These are phyloP conservation scores for Pichia sp. DNA, from an alignment of 1,139 yeast genomes.

Conservation along the genomic window DNA sequence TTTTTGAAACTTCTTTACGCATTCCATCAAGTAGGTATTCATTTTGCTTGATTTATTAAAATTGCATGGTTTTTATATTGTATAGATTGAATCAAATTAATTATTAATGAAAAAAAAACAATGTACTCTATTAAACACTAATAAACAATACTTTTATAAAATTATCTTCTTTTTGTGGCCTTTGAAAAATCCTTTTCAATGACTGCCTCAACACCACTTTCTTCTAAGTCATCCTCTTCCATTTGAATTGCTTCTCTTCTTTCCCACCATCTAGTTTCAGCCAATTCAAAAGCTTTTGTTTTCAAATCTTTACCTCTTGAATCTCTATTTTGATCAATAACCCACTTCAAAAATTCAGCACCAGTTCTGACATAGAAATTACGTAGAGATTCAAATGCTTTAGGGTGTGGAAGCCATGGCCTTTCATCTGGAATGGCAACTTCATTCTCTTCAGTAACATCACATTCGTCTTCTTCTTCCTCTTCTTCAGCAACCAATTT, in stretches of 20 bases:
- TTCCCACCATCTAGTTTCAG: conserved; percentile 98
- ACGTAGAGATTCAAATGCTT: conserved; percentile 83
- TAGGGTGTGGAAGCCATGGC: conserved; percentile 97
- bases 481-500: conserved; percentile 33
- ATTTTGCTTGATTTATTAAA: conserved; percentile 58
- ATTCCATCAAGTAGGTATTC: conserved; percentile 95
- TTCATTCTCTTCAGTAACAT: conserved; percentile 58
- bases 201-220: conserved; percentile 88
- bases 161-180: conserved; percentile 38
- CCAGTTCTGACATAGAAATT: conserved; percentile 84
- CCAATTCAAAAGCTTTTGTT: conserved; percentile 81
- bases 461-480: conserved; percentile 52
- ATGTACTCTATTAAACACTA: neutral
- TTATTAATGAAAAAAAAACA: too few relatives aligned
- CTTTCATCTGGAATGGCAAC: conserved; percentile 82
- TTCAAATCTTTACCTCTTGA: conserved; percentile 90
- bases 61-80: too few relatives aligned
- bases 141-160: neutral
- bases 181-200: conserved; percentile 67
- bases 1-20: conserved; percentile 82
- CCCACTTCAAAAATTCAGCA: conserved; percentile 86
- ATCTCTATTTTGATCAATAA: conserved; percentile 75
- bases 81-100: neutral
- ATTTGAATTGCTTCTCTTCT: conserved; percentile 88
- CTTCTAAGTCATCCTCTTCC: conserved; percentile 86